These are phyloP conservation scores for Linnemannia schmuckeri DNA, from an alignment of 192 early-diverging fungal species.

Conservation along the genomic window DNA sequence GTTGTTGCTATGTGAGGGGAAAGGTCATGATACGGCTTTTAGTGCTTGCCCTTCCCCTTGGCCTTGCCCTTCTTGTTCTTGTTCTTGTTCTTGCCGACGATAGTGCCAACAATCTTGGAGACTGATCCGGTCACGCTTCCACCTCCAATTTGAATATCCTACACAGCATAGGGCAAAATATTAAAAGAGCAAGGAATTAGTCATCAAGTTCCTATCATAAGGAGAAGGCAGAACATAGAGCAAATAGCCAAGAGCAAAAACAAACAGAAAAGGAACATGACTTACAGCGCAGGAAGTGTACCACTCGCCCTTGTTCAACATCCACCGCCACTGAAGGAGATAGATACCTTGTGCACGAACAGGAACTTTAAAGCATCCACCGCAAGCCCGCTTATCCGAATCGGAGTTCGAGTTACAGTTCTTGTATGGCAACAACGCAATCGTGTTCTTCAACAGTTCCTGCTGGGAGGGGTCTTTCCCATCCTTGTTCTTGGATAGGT, in stretches of 20 bases:
- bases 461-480: constrained; percentile 15
- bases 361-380: constrained; percentile 54
- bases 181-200: background rate
- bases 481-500: constrained; percentile 33
- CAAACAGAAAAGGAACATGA: background rate
- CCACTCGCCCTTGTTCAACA: constrained; percentile 55
- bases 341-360: constrained; percentile 34
- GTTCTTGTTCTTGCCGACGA: background rate
- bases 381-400: constrained; percentile 27
- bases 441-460: constrained; percentile 32
- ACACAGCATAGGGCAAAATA: background rate
- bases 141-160: constrained; percentile 29
- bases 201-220: background rate
- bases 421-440: constrained; percentile 43
- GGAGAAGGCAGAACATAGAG: background rate
- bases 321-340: constrained; percentile 54
- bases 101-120: background rate
- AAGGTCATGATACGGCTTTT: background rate
- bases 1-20: no score
- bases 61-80: background rate
- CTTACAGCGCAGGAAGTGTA: constrained; percentile 57
- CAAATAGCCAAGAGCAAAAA: background rate
- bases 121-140: background rate
- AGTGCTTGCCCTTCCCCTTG: background rate
- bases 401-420: constrained; percentile 15